Evolutionary conservation across 73 alveolate species (phyloP).

Genomic region (Urostyla sp.): DNA sequence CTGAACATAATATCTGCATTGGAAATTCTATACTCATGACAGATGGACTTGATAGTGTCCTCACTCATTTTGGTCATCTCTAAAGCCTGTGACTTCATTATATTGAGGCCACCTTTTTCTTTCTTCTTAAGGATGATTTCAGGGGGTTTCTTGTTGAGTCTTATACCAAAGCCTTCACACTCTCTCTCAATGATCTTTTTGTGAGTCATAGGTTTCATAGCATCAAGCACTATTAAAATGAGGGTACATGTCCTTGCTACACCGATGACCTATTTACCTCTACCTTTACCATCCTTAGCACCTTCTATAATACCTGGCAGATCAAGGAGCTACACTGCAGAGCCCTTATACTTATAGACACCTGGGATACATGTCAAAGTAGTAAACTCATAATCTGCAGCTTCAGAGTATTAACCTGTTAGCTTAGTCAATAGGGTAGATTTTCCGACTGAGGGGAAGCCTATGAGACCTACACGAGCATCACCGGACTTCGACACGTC

Average conservation of each 20-base stretch:
- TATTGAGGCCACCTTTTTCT: slow-evolving; percentile 95
- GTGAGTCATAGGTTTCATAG: slow-evolving; percentile 96
- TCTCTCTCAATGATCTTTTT: slow-evolving; percentile 97
- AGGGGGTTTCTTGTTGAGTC: slow-evolving; percentile 96
- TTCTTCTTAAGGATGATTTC: slow-evolving; percentile 90
- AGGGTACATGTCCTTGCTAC: slow-evolving; percentile 98
- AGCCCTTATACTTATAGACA: slow-evolving; percentile 92
- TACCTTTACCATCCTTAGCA: slow-evolving; percentile 99
- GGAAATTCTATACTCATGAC: slow-evolving; percentile 92
- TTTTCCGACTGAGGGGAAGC: slow-evolving; percentile 99
- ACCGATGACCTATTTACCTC: slow-evolving; percentile 98
- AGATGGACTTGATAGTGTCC: slow-evolving; percentile 86
- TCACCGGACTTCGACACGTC: slow-evolving; percentile 99
- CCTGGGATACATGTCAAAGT: slow-evolving; percentile 99
- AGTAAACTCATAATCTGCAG: slow-evolving; percentile 99
- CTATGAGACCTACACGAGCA: slow-evolving; percentile 99
- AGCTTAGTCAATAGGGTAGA: slow-evolving; percentile 88
- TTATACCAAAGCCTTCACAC: slow-evolving; percentile 99
- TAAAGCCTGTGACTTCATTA: slow-evolving; percentile 69
- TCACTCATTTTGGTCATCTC: slow-evolving; percentile 87
- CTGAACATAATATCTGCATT: slow-evolving; percentile 93
- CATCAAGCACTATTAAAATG: slow-evolving; percentile 98
- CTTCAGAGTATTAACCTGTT: slow-evolving; percentile 93
- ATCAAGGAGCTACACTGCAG: slow-evolving; percentile 97
- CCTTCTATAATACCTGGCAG: slow-evolving; percentile 99